These are phyloP conservation scores for Monosporascus cannonballus DNA, from an alignment of 2,329 filamentous ascomycete genomes.

Conservation along the genomic window DNA sequence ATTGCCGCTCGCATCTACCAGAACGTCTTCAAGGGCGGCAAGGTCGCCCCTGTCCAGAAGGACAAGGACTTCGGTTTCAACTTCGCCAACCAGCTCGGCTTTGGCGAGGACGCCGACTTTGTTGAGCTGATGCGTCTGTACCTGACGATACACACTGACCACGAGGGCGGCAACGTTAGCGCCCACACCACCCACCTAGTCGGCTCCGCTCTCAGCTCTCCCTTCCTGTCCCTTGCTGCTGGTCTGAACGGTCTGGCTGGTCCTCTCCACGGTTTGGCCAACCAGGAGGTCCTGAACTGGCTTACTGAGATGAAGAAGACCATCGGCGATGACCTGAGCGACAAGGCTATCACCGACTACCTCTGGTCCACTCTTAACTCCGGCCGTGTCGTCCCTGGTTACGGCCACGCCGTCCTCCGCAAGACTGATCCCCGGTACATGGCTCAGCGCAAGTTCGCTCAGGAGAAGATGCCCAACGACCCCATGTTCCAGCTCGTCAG, in stretches of 20 bases:
- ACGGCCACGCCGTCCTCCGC: conserved; percentile 97
- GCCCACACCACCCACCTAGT: conserved; percentile 99
- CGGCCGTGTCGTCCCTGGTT: conserved; percentile 94
- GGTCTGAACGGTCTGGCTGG: conserved; percentile 97
- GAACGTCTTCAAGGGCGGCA: conserved; percentile 99
- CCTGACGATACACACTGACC: conserved; percentile 99
- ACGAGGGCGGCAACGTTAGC: conserved; percentile 98
- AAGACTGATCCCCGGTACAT: conserved; percentile 99
- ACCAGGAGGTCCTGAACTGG: conserved; percentile 99
- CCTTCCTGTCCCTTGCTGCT: conserved; percentile 92
- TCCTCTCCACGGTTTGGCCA: conserved; percentile 96
- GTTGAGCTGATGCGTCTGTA: conserved; percentile 98
- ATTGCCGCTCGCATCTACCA: conserved; percentile 99
- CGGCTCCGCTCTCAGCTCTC: conserved; percentile 91
- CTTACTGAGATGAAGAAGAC: conserved; percentile 97
- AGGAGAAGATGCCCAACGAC: conserved; percentile 88
- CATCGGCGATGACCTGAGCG: conserved; percentile 89
- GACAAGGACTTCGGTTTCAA: conserved; percentile 99
- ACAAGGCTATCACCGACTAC: conserved; percentile 96
- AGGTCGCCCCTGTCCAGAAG: conserved; percentile 92
- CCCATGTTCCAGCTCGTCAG: conserved; percentile 99
- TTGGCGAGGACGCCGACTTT: conserved; percentile 91
- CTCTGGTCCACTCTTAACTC: conserved; percentile 95
- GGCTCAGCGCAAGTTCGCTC: conserved; percentile 95
- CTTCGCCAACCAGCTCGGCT: conserved; percentile 99